Evolutionary conservation across 2,329 filamentous ascomycete genomes (phyloP).

Genomic region (Rosellinia necatrix): DNA sequence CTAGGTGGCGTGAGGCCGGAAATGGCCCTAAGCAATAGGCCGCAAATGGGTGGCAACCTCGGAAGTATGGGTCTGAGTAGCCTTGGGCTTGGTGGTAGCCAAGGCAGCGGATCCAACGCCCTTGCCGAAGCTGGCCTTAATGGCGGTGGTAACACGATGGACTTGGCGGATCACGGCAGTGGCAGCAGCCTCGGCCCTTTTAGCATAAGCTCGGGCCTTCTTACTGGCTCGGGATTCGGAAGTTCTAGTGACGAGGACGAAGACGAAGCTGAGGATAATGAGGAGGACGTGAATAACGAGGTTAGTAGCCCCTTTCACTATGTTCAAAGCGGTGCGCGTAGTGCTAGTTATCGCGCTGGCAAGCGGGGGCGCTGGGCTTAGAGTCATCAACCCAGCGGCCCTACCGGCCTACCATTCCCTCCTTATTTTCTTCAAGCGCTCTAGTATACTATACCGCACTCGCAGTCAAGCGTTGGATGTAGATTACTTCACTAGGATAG

Average conservation of each 20-base stretch:
- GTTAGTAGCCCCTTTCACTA: conserved; percentile 53
- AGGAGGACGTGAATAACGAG: conserved; percentile 74
- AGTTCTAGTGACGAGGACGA: conserved; percentile 96
- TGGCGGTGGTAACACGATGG: conserved; percentile 58
- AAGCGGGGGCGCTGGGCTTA: background rate
- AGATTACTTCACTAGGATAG: conserved; percentile 11
- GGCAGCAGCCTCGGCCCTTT: conserved; percentile 73
- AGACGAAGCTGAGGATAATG: conserved; percentile 86
- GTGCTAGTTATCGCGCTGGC: background rate
- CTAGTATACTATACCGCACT: background rate
- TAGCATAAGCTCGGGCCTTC: conserved; percentile 71
- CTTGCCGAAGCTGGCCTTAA: conserved; percentile 82
- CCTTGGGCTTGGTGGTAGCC: conserved; percentile 46
- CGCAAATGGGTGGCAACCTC: conserved; percentile 58
- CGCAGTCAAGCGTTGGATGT: background rate
- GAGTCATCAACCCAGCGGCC: background rate
- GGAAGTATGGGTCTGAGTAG: conserved; percentile 55
- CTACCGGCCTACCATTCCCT: background rate
- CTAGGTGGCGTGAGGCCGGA: conserved; percentile 93
- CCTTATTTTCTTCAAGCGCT: background rate
- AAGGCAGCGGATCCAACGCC: conserved; percentile 62
- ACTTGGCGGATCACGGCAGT: conserved; percentile 65
- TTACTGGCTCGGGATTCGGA: conserved; percentile 83
- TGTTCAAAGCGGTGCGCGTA: background rate
- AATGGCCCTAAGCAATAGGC: conserved; percentile 79